phyloP scores from a whole-genome alignment of 1,139 yeast genomes.

The Meyerozyma sp. region DNA sequence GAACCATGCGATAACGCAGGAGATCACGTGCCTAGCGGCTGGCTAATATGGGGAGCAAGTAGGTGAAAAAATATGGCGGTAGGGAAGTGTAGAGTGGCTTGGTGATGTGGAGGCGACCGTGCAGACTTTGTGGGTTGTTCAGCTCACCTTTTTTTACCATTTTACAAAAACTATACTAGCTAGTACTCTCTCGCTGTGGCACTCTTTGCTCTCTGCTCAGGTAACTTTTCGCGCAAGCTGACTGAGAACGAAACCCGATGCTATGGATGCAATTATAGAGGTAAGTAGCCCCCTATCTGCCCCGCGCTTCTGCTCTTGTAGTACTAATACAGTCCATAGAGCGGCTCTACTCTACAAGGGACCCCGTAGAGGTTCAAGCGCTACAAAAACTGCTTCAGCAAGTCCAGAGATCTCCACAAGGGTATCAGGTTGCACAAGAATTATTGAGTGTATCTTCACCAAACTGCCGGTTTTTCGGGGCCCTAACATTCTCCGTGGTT shows the following conservation, averaged over 20 bases:
- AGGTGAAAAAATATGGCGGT: not conserved
- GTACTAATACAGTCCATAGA: constrained; percentile 27
- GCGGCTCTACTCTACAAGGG: constrained; percentile 33
- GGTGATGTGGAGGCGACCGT: too few relatives aligned
- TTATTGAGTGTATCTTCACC: constrained; percentile 37
- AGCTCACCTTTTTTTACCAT: not conserved
- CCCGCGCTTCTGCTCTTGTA: not conserved
- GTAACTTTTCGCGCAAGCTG: not conserved
- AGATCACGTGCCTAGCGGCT: not conserved
- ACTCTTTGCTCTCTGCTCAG: too few relatives aligned
- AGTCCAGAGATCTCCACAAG: constrained; percentile 50
- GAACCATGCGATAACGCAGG: not conserved
- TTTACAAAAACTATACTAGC: not conserved
- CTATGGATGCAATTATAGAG: not conserved
- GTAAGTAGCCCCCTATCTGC: not conserved
- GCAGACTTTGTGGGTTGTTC: too few relatives aligned
- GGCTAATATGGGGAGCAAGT: not conserved
- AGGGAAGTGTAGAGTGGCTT: too few relatives aligned
- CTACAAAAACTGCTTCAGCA: constrained; percentile 50
- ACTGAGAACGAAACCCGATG: not conserved
- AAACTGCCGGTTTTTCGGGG: constrained; percentile 67
- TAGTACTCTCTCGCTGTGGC: too few relatives aligned
- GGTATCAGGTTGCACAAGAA: constrained; percentile 45
- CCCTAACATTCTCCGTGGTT: constrained; percentile 59
- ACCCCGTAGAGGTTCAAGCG: constrained; percentile 37